Evolutionary conservation across 2,329 filamentous ascomycete genomes (phyloP).

Genomic region (Trichothecium roseum): DNA sequence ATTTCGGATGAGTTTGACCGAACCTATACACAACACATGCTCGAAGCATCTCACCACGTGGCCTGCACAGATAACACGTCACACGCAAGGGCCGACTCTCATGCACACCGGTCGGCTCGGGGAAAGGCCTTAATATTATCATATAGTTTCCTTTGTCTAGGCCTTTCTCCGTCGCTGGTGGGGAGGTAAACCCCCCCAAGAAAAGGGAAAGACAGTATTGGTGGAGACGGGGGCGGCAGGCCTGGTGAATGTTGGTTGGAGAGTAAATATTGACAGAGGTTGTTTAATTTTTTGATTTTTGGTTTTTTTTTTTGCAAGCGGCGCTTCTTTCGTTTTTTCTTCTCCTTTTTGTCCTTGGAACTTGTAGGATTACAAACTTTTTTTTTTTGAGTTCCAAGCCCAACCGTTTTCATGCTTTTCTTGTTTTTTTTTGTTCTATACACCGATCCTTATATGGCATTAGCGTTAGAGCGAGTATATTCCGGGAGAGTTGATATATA

Average conservation of each 20-base stretch:
- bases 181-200: too few species aligned
- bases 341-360: background rate
- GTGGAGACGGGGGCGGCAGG: too few species aligned
- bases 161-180: background rate
- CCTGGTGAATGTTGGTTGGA: too few species aligned
- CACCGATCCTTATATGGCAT: background rate
- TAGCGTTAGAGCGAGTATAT: background rate
- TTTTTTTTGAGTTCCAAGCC: constrained; percentile 1
- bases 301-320: constrained; percentile 4
- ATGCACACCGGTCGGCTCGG: too few species aligned
- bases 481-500: background rate
- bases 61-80: too few species aligned
- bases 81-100: too few species aligned
- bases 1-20: too few species aligned
- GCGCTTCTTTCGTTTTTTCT: constrained; percentile 2
- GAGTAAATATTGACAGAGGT: background rate
- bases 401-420: constrained; percentile 2
- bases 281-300: constrained; percentile 3
- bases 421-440: constrained; percentile 1
- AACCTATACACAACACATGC: too few species aligned
- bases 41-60: too few species aligned
- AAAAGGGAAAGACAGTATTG: too few species aligned
- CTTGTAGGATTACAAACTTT: background rate
- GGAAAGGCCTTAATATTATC: too few species aligned
- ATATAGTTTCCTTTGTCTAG: background rate